These are phyloP conservation scores for Mycena kentingensis DNA, from an alignment of 768 basidiomycete species.

Conservation along the genomic window DNA sequence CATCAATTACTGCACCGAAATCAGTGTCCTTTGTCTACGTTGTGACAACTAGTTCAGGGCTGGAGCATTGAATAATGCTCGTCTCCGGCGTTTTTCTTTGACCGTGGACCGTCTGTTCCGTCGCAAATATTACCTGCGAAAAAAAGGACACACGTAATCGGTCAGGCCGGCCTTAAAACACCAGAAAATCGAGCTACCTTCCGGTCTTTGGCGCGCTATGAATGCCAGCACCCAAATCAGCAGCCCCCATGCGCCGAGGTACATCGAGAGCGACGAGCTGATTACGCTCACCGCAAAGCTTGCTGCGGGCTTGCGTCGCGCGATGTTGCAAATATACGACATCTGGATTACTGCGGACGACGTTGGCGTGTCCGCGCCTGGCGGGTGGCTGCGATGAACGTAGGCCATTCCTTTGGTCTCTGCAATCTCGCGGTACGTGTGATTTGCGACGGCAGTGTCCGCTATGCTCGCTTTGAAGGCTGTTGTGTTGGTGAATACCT, in stretches of 20 bases:
- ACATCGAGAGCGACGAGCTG: conserved; percentile 19
- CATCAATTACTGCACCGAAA: too few relatives aligned
- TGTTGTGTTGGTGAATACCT: conserved; percentile 21
- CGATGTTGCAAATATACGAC: conserved; percentile 17
- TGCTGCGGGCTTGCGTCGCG: conserved; percentile 6
- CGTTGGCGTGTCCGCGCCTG: conserved; percentile 2
- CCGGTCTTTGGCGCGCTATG: too few relatives aligned
- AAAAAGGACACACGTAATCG: too few relatives aligned
- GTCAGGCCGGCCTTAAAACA: too few relatives aligned
- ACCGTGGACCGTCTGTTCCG: too few relatives aligned
- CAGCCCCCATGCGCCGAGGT: conserved; percentile 11
- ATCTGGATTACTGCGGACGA: conserved; percentile 10
- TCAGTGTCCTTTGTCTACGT: too few relatives aligned
- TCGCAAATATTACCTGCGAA: too few relatives aligned
- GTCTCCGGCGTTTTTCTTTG: too few relatives aligned
- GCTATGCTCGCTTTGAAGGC: conserved; percentile 9
- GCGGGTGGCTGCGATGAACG: conserved; percentile 4
- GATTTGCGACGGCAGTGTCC: background rate
- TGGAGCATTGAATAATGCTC: too few relatives aligned
- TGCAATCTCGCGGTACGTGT: conserved; percentile 1
- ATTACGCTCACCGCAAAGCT: conserved; percentile 16
- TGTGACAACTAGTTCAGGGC: too few relatives aligned
- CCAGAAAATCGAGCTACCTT: too few relatives aligned
- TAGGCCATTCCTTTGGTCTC: conserved; percentile 13
- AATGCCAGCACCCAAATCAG: background rate